These are phyloP conservation scores for Boechera stricta DNA, from an alignment of 345 rosid species.

Conservation along the genomic window DNA sequence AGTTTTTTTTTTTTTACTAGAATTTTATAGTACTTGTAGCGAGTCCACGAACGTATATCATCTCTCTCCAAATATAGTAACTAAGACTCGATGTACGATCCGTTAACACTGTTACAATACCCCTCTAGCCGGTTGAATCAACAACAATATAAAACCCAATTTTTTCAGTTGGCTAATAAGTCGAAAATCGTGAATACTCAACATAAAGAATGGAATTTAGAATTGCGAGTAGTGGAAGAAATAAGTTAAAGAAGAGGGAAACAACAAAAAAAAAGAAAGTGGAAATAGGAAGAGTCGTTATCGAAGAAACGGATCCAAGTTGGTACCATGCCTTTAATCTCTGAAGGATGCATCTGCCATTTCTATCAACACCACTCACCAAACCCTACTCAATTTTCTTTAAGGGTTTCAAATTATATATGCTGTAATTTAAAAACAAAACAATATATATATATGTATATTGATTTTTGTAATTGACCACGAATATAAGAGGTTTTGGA, in stretches of 20 bases:
- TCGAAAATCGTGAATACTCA: neutral
- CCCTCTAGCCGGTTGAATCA: neutral
- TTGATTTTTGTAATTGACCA: neutral
- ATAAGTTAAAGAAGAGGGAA: neutral
- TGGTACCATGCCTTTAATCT: constrained; percentile 29
- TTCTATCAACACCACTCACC: constrained; percentile 24
- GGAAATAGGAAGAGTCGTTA: constrained; percentile 36
- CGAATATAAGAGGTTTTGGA: neutral
- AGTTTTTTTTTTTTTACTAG: too few species aligned
- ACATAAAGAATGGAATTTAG: constrained; percentile 1
- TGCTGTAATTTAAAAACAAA: neutral
- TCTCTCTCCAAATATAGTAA: neutral
- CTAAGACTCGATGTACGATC: neutral
- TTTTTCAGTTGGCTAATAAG: neutral
- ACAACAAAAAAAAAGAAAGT: neutral
- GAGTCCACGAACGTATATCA: neutral
- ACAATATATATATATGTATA: too few species aligned
- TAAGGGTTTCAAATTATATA: neutral
- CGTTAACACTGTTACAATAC: neutral
- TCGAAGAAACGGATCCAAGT: constrained; percentile 37
- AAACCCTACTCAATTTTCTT: neutral
- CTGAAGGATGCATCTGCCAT: constrained; percentile 31
- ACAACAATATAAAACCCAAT: neutral
- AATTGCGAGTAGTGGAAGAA: constrained; percentile 13
- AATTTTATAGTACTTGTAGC: too few species aligned